These are phyloP conservation scores for Closterium sp. DNA, from an alignment of 139 green algal genomes.

Conservation along the genomic window DNA sequence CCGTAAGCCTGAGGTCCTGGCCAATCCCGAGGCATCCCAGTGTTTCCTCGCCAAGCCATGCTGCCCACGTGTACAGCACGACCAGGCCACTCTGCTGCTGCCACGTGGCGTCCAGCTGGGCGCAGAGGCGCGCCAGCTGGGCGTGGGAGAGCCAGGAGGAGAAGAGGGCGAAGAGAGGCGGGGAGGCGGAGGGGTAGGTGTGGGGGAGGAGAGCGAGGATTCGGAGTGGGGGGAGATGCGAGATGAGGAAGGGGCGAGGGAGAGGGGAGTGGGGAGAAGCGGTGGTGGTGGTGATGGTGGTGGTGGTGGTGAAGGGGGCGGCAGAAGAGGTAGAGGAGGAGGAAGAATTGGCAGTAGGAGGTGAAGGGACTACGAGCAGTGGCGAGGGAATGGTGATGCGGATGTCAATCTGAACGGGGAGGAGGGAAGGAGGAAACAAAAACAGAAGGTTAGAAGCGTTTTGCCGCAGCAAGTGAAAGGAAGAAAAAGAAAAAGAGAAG, in stretches of 20 bases:
- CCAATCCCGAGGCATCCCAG: slow-evolving; percentile 9
- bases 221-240: slow-evolving; percentile 23
- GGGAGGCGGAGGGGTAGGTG: slow-evolving; percentile 21
- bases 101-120: slow-evolving; percentile 11
- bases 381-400: background rate
- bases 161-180: slow-evolving; percentile 31
- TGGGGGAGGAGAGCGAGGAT: slow-evolving; percentile 20
- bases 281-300: background rate
- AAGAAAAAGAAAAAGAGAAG: background rate
- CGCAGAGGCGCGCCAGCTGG: slow-evolving; percentile 20
- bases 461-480: background rate
- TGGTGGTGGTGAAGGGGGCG: no score
- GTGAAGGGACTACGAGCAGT: background rate
- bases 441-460: no score
- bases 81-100: slow-evolving; percentile 29
- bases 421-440: background rate
- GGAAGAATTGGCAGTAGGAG: background rate
- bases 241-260: slow-evolving; percentile 1
- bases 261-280: background rate
- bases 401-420: background rate
- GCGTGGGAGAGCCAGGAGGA: slow-evolving; percentile 11
- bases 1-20: slow-evolving; percentile 9
- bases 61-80: slow-evolving; percentile 27
- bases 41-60: slow-evolving; percentile 17
- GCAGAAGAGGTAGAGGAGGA: background rate